Evolutionary conservation across 202 grass and related monocot genomes (phyloP).

Genomic region (Eragrostis tef): DNA sequence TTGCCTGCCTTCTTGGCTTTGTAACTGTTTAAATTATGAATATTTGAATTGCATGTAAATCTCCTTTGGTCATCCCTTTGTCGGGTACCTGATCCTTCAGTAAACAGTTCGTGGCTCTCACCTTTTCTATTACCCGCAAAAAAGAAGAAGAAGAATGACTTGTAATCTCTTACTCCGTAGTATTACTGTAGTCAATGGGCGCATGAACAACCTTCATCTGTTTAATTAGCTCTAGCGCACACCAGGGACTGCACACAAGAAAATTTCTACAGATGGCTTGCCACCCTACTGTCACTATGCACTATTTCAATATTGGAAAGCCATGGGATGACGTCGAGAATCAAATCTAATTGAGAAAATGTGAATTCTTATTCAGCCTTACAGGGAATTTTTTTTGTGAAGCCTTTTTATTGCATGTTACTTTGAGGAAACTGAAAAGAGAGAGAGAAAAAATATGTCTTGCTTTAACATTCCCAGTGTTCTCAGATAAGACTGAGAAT

Average conservation of each 20-base stretch:
- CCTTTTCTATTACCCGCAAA: neutral
- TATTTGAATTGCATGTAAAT: neutral
- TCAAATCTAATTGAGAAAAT: slow-evolving; percentile 41
- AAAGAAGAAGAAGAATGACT: neutral
- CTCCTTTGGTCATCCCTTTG: neutral
- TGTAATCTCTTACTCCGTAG: neutral
- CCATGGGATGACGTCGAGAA: neutral
- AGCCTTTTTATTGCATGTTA: slow-evolving; percentile 1
- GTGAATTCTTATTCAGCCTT: neutral
- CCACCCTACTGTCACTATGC: neutral
- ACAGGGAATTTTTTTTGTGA: neutral
- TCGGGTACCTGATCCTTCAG: neutral
- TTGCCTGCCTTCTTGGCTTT: neutral
- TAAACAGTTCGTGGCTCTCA: neutral
- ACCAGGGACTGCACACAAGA: neutral
- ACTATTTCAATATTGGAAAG: neutral
- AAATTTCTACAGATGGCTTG: slow-evolving; percentile 18
- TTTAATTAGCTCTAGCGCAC: neutral
- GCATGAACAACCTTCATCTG: neutral
- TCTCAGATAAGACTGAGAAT: slow-evolving; percentile 33
- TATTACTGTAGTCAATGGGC: neutral
- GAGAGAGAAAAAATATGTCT: neutral
- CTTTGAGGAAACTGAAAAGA: neutral
- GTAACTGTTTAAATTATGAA: neutral
- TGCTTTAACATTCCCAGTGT: neutral